Percentiles rank a stretch among this genome's conserved stretches.
Evolutionary conservation across 192 early-diverging fungal genomes (phyloP).

Genomic region (Coemansia sp.): DNA sequence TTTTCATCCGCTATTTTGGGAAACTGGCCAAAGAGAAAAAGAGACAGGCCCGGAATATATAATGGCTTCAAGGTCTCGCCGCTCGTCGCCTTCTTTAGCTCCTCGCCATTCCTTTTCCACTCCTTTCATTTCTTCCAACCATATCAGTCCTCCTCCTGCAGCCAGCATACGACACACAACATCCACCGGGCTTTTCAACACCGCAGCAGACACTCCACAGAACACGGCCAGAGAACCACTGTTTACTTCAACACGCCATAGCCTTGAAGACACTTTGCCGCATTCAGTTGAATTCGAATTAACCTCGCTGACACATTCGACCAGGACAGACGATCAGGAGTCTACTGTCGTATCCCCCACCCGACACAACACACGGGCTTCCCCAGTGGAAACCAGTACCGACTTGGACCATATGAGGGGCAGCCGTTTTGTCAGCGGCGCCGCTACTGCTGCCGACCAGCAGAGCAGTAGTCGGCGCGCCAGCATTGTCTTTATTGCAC

Average conservation of each 20-base stretch:
- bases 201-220: background rate
- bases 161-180: background rate
- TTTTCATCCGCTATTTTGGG: no score
- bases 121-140: background rate
- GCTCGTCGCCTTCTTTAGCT: background rate
- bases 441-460: background rate
- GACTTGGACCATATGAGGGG: constrained; percentile 1
- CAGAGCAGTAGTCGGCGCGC: background rate
- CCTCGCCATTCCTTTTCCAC: background rate
- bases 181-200: background rate
- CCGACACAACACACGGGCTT: no score
- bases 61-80: background rate
- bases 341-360: no score
- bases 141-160: no score
- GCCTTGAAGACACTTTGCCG: no score
- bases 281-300: no score
- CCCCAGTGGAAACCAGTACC: no score
- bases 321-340: no score
- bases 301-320: no score
- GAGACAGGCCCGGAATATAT: background rate
- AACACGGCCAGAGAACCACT: no score
- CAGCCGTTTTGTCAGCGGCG: background rate
- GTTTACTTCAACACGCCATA: no score
- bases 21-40: background rate
- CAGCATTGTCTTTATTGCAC: constrained; percentile 2